Base-by-base conservation (phyloP, 805 yeast species). In the Yarrowia sp. region DNA sequence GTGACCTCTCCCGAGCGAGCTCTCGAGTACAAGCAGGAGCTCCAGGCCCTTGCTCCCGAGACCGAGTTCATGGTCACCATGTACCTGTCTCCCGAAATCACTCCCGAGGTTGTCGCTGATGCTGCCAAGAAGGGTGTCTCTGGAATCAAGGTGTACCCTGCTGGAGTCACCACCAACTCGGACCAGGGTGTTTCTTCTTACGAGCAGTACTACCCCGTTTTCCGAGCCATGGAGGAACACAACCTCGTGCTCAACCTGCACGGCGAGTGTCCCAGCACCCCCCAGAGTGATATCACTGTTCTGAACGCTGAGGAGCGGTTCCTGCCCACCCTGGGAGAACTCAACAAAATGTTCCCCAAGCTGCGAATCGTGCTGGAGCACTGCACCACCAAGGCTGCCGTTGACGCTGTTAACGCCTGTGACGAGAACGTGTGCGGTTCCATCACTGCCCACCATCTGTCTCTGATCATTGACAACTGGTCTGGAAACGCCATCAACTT, bases 161-260 rank as follows among this genome's bases (percentile, higher is more conserved):
- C 98, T 1, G 99, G 99, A 49, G 99, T 95, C 33, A 95, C 99
- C n/a, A 95, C 99, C 41, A 95, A 95, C 78, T 91, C 97, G 10
- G 89, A 87, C 3, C 76, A 75, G 65, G 99, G 99, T 59, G 97
- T 95, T 24, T 90, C 92, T 71, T 96, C 93, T 72, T 95, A 95
- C 76, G 83, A 88, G 54, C 85, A 82, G 6, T 95, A 92, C 71
- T 95, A 92, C 74, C 96, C 97, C 4, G 82, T 95, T 10, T 95
- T 95, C 73, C 82, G 88, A 72, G 96, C 90, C 14, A 87, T 95
- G 93, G 88, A 93, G 76, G 82, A 84, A 68, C 83, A 89, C 67
- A 82, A 83, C 59, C 76, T 95, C 73, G 88, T 95, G 10, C 82
- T 95, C 71, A 95, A 95, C 72, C 77, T 95, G 52, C 99, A 95